Evolutionary conservation across 2,329 filamentous ascomycete genomes (phyloP), one percentile per base, ranked within the genome.

Genomic region (Dissoconium aciculare): DNA sequence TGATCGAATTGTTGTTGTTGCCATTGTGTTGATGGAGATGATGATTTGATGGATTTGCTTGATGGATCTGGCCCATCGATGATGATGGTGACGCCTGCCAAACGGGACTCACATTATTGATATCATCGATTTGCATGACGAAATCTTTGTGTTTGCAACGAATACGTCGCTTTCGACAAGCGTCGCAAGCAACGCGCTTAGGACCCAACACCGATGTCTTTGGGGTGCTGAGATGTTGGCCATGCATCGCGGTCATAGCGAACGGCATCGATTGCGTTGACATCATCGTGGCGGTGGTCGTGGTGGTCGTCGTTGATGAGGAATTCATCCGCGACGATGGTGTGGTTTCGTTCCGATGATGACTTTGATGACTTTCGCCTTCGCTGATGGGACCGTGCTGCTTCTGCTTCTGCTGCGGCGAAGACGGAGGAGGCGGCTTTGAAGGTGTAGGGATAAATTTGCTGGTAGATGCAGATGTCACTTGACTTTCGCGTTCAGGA

Each of bases 71-170:
- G 15, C 15, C 11, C 15, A 15, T 17, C 14, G 14, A 15, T 24
- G 28, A 13, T 9, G 5, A 15, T 21, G 11, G 5, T 30, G 19
- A 8, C 19, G 19, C 19, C 19, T 23, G 19, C 19, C 19, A 23
- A 8, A 23, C 19, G 8, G 19, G 19, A 23, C 19, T 23, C 19
- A 23, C 19, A 23, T 23, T 8, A 23, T 23, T 23, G 19, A 23
- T 8, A 23, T 23, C 19, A n/a, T n/a, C 19, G 8, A 39, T 36
- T 36, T 49, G 41, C 30, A 44, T 38, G 13, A 64, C 58, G 33
- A 68, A 60, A 36, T 71, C 68, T 46, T 73, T 74, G 53, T 75
- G 71, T 40, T 71, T 71, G 52, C 71, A 75, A 34, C 67, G 60
- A 36, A 74, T 74, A 30, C 70, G 62, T 33, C 70, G 64, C 48